Conservation (phyloP, 225 moss, liverwort and hornwort genomes). For the Pseudoscleropodium purum region DNA sequence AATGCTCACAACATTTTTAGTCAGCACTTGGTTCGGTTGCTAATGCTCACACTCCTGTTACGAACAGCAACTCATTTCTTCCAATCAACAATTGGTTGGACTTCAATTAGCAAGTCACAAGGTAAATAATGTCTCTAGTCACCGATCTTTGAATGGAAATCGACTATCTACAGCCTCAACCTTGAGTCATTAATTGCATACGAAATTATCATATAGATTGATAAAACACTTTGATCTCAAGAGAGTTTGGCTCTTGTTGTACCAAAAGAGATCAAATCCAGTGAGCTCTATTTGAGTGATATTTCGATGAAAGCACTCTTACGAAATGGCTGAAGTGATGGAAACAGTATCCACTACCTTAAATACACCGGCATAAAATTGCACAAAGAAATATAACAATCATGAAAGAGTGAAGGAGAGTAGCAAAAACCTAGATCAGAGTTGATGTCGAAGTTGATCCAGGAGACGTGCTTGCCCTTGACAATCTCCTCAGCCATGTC, state of each 20-base stretch:
- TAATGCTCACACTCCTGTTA: not conserved
- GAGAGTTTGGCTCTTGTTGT: not conserved
- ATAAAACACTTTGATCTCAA: not conserved
- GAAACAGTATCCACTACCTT: not conserved
- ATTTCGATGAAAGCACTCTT: not conserved
- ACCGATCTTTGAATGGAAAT: not conserved
- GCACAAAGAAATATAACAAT: not conserved
- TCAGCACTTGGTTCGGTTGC: not conserved
- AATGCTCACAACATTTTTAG: not conserved
- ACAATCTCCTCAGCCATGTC: constrained; percentile 33
- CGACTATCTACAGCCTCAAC: not conserved
- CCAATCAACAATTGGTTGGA: not conserved
- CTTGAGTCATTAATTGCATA: not conserved
- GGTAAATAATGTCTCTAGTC: not conserved
- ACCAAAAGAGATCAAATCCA: not conserved
- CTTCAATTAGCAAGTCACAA: not conserved
- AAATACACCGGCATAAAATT: not conserved
- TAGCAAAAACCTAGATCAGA: constrained; percentile 19
- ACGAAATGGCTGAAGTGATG: not conserved
- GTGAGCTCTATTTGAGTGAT: not conserved
- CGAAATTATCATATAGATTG: not conserved
- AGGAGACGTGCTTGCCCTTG: constrained; percentile 25
- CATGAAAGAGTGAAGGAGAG: not conserved
- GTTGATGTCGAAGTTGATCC: constrained; percentile 28
- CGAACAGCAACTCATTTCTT: not conserved